Base-by-base conservation (phyloP, 78 protist genomes). In the Chrysochromulina parva region DNA sequence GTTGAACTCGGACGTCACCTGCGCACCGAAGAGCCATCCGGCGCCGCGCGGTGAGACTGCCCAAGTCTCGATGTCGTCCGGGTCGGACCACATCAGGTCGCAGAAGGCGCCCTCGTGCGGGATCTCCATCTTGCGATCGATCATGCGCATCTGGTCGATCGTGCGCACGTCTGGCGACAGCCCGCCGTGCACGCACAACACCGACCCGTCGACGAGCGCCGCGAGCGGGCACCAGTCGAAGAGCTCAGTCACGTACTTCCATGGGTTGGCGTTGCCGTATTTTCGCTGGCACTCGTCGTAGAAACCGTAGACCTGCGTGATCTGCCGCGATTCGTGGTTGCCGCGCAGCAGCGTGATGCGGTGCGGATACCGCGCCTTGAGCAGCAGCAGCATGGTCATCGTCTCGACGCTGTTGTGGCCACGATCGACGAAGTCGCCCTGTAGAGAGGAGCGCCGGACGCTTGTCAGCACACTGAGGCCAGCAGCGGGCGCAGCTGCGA, bases 371-470 rank as follows among this genome's bases (percentile, higher is more conserved):
- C 97, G 58, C n/a, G 98, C 99, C 74, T 97, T 97, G 22, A 97
- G 92, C 22, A 95, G 93, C 16, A 97, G 92, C 48, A 98, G 97
- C 19, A 95, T 93, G 22, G 99, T 95, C 55, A 97, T 97, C 48
- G 99, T 97, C 93, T 98, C 99, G 10, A 98, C 96, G n/a, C 95
- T 90, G 95, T 98, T 94, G 92, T 97, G 95, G 19, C 99, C 99
- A 48, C 99, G 95, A 81, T 99, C 99, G 2, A 99, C 99, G 69
- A 96, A 99, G 93, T 99, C 99, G 17, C 99, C 99, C 99, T 97
- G 88, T 65, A 16, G 16, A 10, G 71, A 9, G 17, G 24, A 13
- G 28, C 28, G 4, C 24, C 9, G 9, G 28, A 6, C 71, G 4
- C 17, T 65, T 20, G 17, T 17, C 22, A 14, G 55, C 13, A 4